Base-by-base conservation (phyloP, 257 asterid species). In the Haberlea rhodopensis region DNA sequence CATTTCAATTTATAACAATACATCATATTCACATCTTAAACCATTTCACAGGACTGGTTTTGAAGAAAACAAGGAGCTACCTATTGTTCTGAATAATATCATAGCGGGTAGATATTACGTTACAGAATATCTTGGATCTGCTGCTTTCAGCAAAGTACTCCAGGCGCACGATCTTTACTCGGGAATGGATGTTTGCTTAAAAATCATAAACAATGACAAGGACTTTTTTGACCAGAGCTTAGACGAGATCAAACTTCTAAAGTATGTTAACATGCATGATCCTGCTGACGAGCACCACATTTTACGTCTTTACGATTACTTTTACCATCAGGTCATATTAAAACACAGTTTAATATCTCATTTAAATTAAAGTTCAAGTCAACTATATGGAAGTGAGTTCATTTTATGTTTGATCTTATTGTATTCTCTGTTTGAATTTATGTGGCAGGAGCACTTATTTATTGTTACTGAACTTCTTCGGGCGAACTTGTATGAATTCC, bases 151-250 rank as follows among this genome's bases (percentile, higher is more conserved):
- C 79, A 79, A 91, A 80, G 97, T 87, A 28, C 80, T 85, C 66
- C 97, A 79, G 79, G 97, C 96, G 2, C 88, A 76, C 27, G 97
- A 90, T 81, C 89, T 87, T 55, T 71, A 74, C 60, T 73, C 79
- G 0, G 96, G 95, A 65, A 68, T 84, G 72, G 97, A 87, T 40
- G 91, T 90, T 76, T 90, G 96, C 79, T 75, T 90, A 71, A 90
- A 90, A 87, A 90, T 90, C 79, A 87, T 90, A 60, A 90, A 90
- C 75, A 90, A 90, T 22, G 92, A 84, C 78, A 90, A 90, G 79
- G 97, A 90, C 69, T 90, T 85, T 62, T 87, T 90, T 9, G 97
- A 90, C 72, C 97, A 90, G 75, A 84, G 97, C 79, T 79, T 90
- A 73, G 97, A 90, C 43, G 97, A 87, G 76, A 87, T 90, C 71